Percentiles rank a stretch among this genome's conserved stretches.
These are phyloP conservation scores for Amorphotheca resinae DNA, from an alignment of 495 filamentous ascomycete genomes.

Conservation along the genomic window DNA sequence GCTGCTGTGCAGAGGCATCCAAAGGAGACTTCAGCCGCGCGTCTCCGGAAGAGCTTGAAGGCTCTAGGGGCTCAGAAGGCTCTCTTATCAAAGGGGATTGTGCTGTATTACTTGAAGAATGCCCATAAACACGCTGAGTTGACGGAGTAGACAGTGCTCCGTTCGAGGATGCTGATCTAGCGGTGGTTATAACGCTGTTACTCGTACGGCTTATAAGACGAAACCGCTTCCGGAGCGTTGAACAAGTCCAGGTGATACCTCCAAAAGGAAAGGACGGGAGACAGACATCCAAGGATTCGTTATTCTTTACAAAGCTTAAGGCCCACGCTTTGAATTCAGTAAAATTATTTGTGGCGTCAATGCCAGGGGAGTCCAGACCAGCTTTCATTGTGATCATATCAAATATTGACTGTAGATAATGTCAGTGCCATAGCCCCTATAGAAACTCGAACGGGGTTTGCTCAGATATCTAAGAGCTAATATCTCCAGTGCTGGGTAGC, in stretches of 20 bases:
- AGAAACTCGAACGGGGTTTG: no score
- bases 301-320: slow-evolving; percentile 34
- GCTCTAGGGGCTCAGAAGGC: slow-evolving; percentile 29
- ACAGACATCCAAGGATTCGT: slow-evolving; percentile 32
- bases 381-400: slow-evolving; percentile 35
- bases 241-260: slow-evolving; percentile 49
- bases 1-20: background rate
- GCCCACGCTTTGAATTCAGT: slow-evolving; percentile 51
- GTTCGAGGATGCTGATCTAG: slow-evolving; percentile 25
- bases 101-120: background rate
- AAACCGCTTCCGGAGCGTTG: slow-evolving; percentile 47
- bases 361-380: slow-evolving; percentile 21
- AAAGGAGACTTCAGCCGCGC: slow-evolving; percentile 3
- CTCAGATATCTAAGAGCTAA: no score
- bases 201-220: slow-evolving; percentile 44
- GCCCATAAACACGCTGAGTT: slow-evolving; percentile 2
- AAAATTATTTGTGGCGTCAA: slow-evolving; percentile 29
- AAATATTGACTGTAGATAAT: slow-evolving; percentile 23
- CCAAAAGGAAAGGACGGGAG: slow-evolving; percentile 39
- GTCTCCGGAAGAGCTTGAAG: slow-evolving; percentile 37
- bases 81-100: slow-evolving; percentile 4
- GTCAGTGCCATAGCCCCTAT: background rate
- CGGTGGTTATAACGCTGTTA: slow-evolving; percentile 18
- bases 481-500: no score
- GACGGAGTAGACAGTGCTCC: slow-evolving; percentile 6